Percentiles rank a stretch among this genome's conserved stretches.
phyloP scores from a whole-genome alignment of 2,329 filamentous ascomycete genomes.

The Chrysoporthe austroafricana region DNA sequence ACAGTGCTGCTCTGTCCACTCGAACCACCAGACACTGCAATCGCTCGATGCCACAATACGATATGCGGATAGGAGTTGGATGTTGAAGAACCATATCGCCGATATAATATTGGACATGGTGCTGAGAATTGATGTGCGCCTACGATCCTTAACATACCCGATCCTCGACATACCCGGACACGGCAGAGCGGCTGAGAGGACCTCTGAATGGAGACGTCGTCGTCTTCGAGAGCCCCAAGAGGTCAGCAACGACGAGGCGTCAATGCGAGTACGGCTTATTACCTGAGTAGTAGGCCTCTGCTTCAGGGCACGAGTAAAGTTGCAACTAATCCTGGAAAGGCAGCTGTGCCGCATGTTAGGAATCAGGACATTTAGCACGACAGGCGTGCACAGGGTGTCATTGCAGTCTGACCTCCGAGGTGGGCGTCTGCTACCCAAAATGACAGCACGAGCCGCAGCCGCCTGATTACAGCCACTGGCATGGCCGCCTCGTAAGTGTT shows the following conservation, averaged over 20 bases:
- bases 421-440: conserved; percentile 15
- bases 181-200: not conserved
- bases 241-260: not conserved
- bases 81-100: too few species aligned
- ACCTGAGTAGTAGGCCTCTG: not conserved
- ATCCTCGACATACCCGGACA: not conserved
- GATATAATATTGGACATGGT: not conserved
- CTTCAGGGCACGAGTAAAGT: not conserved
- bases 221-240: too few species aligned
- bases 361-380: conserved; percentile 4
- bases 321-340: conserved; percentile 15
- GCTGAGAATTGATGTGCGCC: not conserved
- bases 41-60: too few species aligned
- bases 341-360: conserved; percentile 11
- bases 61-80: too few species aligned
- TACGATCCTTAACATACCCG: not conserved
- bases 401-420: conserved; percentile 21
- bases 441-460: conserved; percentile 19
- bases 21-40: too few species aligned
- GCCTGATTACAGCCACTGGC: conserved; percentile 13
- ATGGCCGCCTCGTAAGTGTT: conserved; percentile 7
- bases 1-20: too few species aligned
- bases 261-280: not conserved
- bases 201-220: not conserved
- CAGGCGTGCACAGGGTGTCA: conserved; percentile 17